These are phyloP conservation scores for Colletotrichum euphorbiae DNA, from an alignment of 2,329 filamentous ascomycete species.

Conservation along the genomic window DNA sequence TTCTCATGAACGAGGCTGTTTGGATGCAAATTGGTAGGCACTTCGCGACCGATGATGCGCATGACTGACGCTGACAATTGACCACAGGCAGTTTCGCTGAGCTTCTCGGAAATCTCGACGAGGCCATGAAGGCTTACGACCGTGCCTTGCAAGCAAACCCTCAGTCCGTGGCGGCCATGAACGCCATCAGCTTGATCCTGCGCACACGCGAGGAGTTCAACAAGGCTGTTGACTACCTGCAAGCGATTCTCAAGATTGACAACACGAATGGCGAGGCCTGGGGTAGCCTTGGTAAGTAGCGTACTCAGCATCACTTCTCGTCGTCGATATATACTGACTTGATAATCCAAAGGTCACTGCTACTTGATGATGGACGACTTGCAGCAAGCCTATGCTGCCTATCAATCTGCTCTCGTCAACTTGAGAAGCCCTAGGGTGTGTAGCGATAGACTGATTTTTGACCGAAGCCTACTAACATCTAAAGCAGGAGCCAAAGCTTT, in stretches of 20 bases:
- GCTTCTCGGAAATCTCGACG: conserved; percentile 87
- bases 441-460: conserved; percentile 22
- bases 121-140: conserved; percentile 91
- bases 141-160: conserved; percentile 88
- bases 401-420: conserved; percentile 95
- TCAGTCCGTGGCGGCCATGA: conserved; percentile 92
- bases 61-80: conserved; percentile 45
- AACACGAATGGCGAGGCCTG: conserved; percentile 92
- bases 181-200: conserved; percentile 90
- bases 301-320: neutral
- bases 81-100: conserved; percentile 83
- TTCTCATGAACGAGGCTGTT: conserved; percentile 83
- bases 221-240: conserved; percentile 92
- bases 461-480: conserved; percentile 41
- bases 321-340: conserved; percentile 43
- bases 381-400: conserved; percentile 95
- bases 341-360: conserved; percentile 79
- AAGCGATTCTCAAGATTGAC: conserved; percentile 91
- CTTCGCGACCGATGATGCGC: conserved; percentile 11
- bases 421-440: conserved; percentile 90
- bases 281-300: conserved; percentile 84
- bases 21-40: conserved; percentile 92
- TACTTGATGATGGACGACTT: conserved; percentile 99
- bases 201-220: conserved; percentile 93
- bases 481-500: conserved; percentile 88